These are phyloP conservation scores for Exserohilum rostratum DNA, from an alignment of 2,329 filamentous ascomycete species.

Conservation along the genomic window DNA sequence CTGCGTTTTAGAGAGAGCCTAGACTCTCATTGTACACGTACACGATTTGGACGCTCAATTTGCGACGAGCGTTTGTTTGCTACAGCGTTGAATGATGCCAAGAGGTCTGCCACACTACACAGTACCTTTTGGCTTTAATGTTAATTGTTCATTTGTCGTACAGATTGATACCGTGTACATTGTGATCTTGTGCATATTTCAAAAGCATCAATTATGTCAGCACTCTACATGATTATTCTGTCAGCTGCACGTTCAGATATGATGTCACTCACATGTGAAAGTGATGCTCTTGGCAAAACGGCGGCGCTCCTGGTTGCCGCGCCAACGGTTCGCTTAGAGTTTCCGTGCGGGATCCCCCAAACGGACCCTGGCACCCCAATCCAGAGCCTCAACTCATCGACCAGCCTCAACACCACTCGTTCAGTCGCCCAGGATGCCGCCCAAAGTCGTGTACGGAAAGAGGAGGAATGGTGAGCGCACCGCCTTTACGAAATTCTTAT, in stretches of 20 bases:
- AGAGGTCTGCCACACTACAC: not conserved
- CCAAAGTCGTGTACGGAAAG: conserved; percentile 34
- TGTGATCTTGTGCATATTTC: not conserved
- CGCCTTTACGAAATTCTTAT: conserved; percentile 35
- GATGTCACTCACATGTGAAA: not conserved
- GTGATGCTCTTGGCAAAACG: not conserved
- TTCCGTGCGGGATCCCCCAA: conserved; percentile 11
- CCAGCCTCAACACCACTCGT: conserved; percentile 1
- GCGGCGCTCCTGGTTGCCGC: not conserved
- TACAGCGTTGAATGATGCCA: conserved; percentile 3
- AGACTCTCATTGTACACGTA: conserved; percentile 7
- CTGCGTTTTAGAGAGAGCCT: conserved; percentile 2
- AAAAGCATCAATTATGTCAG: not conserved
- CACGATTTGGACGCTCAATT: conserved; percentile 10
- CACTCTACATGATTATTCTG: not conserved
- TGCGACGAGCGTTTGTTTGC: conserved; percentile 6
- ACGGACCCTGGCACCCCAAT: conserved; percentile 1
- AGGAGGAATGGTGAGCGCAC: conserved; percentile 34
- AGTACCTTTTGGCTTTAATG: conserved; percentile 11
- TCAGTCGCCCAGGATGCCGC: conserved; percentile 24
- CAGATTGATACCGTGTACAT: not conserved
- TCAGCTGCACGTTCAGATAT: not conserved
- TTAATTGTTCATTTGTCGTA: conserved; percentile 7
- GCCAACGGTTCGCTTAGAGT: conserved; percentile 16
- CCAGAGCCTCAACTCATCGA: conserved; percentile 5